Percentiles rank a stretch among this genome's conserved stretches.
These are phyloP conservation scores for Saccharomycopsis olivae DNA, from an alignment of 805 yeast species.

Conservation along the genomic window DNA sequence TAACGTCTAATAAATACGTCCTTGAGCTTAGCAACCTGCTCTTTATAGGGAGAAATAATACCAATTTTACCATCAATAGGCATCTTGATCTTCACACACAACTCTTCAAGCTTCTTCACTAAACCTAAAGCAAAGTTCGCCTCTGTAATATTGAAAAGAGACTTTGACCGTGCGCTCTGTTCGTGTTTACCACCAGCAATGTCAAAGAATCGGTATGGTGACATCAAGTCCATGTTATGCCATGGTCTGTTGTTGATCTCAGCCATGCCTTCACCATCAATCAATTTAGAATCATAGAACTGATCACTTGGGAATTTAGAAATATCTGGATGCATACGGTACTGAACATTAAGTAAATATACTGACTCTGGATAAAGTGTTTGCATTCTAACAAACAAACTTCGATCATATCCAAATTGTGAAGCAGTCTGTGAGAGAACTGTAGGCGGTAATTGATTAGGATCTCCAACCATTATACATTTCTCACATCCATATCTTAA, in stretches of 20 bases:
- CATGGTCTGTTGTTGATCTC: conserved; percentile 53
- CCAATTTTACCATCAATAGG: conserved; percentile 72
- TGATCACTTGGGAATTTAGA: conserved; percentile 77
- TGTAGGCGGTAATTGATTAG: conserved; percentile 95
- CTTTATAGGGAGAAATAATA: conserved; percentile 89
- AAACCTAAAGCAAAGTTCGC: conserved; percentile 65
- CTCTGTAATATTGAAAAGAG: conserved; percentile 62
- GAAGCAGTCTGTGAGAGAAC: conserved; percentile 87
- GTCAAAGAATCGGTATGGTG: conserved; percentile 76
- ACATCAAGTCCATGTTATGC: conserved; percentile 50
- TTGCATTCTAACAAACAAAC: conserved; percentile 90
- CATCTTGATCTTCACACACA: conserved; percentile 31
- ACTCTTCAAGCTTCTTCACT: conserved; percentile 38
- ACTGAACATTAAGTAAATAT: conserved; percentile 77
- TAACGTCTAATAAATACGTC: conserved; percentile 44
- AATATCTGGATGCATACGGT: conserved; percentile 95
- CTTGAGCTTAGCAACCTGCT: conserved; percentile 58
- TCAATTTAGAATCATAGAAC: conserved; percentile 62
- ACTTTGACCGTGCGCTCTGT: conserved; percentile 52
- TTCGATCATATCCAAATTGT: conserved; percentile 70
- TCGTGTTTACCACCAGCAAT: conserved; percentile 49
- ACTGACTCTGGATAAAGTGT: conserved; percentile 48
- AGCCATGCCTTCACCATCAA: conserved; percentile 73
- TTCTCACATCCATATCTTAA: conserved; percentile 80
- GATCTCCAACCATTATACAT: conserved; percentile 98